These are phyloP conservation scores for Rhizopogon sp. DNA, from an alignment of 768 basidiomycete species.

Conservation along the genomic window DNA sequence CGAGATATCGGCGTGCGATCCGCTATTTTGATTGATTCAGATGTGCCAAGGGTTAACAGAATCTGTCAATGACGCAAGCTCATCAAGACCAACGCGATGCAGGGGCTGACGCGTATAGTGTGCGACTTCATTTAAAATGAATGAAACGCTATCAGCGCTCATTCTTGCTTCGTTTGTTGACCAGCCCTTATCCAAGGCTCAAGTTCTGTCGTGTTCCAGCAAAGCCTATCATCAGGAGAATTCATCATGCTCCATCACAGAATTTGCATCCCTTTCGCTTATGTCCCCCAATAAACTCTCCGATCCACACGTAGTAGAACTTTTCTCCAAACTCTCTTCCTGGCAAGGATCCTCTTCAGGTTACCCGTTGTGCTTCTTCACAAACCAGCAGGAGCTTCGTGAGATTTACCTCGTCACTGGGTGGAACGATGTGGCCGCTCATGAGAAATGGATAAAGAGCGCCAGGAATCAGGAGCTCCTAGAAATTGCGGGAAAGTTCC, in stretches of 20 bases:
- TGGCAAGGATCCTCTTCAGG: conserved; percentile 38
- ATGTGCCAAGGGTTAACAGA: background rate
- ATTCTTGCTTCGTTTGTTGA: too few species aligned
- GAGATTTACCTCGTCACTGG: conserved; percentile 38
- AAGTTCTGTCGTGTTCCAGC: background rate
- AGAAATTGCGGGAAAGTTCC: conserved; percentile 20
- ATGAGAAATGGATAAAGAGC: conserved; percentile 38
- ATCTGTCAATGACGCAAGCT: background rate
- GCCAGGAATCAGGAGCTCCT: conserved; percentile 35
- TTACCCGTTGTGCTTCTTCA: conserved; percentile 38
- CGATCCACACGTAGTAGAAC: conserved; percentile 21
- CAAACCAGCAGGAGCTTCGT: conserved; percentile 9
- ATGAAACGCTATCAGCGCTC: too few species aligned
- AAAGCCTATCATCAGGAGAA: background rate
- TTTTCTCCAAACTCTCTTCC: conserved; percentile 26
- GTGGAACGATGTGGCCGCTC: conserved; percentile 37
- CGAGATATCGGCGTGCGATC: background rate
- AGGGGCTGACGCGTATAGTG: conserved; percentile 5
- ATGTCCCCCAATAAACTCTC: conserved; percentile 24
- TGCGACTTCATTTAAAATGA: too few species aligned
- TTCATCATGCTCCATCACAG: conserved; percentile 38
- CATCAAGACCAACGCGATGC: background rate
- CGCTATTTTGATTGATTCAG: background rate
- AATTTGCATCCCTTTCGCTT: conserved; percentile 35
- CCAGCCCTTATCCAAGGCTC: background rate